A percentile compares a stretch with the other conserved stretches of the same genome.
Conservation (phyloP, 2,329 filamentous ascomycete genomes). For the Aureobasidium sp. region DNA sequence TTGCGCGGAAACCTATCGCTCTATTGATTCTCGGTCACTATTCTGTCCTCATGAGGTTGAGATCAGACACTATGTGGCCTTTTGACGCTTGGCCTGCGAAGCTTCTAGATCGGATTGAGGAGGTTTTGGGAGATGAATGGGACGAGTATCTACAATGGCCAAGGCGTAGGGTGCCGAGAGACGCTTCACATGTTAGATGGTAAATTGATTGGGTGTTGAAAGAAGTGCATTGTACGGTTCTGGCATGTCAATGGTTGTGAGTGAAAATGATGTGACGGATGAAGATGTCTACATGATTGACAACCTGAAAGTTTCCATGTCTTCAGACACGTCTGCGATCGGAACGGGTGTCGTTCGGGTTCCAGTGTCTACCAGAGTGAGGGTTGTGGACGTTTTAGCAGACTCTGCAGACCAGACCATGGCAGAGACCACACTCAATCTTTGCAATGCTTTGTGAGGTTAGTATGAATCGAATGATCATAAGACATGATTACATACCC, state of each 20-base stretch:
- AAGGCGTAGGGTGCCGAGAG: neutral
- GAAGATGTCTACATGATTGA: neutral
- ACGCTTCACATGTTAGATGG: too few relatives aligned
- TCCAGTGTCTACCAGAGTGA: neutral
- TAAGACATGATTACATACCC: neutral
- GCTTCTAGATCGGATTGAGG: neutral
- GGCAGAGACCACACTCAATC: neutral
- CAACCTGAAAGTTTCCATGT: neutral
- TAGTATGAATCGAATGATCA: neutral
- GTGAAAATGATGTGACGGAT: neutral
- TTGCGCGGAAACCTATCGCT: neutral
- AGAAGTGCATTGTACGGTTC: too few relatives aligned
- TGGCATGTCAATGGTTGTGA: too few relatives aligned
- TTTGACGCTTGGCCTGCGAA: neutral
- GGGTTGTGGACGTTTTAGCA: neutral
- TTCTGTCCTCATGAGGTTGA: neutral
- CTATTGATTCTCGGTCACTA: neutral
- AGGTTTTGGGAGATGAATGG: neutral
- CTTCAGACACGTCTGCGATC: neutral
- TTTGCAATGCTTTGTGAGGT: neutral
- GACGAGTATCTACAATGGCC: neutral
- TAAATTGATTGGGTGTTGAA: too few relatives aligned
- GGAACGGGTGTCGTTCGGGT: neutral
- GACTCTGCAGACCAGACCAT: neutral
- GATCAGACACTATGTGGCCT: neutral